Evolutionary conservation across 352 stramenopile genomes (phyloP).

Genomic region (Globisporangium splendens): DNA sequence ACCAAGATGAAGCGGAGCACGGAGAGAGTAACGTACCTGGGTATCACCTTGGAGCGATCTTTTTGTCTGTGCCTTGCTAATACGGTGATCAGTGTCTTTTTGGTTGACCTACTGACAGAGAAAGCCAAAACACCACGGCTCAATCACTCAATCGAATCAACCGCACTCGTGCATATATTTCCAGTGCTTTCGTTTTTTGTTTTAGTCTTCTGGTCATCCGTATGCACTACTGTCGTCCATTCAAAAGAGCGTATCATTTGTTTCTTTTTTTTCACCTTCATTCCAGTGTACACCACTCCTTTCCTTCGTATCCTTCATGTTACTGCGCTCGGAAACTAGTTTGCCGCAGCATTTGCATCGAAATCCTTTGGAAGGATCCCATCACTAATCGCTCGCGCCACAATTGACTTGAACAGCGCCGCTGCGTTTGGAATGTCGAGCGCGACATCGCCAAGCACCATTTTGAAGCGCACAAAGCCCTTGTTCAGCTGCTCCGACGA

Average conservation of each 20-base stretch:
- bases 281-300: neutral
- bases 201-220: neutral
- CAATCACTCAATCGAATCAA: neutral
- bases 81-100: too few species aligned
- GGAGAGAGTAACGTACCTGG: neutral
- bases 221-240: neutral
- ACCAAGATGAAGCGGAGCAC: constrained; percentile 12
- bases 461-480: constrained; percentile 80
- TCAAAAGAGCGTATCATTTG: neutral
- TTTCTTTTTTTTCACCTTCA: neutral
- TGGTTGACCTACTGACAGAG: too few species aligned
- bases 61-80: constrained; percentile 55
- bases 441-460: constrained; percentile 56
- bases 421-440: constrained; percentile 66
- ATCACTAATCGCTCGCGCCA: constrained; percentile 41
- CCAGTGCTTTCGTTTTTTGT: neutral
- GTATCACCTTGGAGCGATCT: constrained; percentile 51
- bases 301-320: neutral
- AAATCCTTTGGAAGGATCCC: constrained; percentile 44
- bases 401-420: constrained; percentile 38
- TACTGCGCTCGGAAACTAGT: constrained; percentile 2
- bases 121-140: too few species aligned
- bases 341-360: constrained; percentile 26
- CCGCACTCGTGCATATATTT: neutral
- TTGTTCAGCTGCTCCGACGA: constrained; percentile 63